Evolutionary conservation across 345 rosid species (phyloP).

Genomic region (Cardamine occulta): DNA sequence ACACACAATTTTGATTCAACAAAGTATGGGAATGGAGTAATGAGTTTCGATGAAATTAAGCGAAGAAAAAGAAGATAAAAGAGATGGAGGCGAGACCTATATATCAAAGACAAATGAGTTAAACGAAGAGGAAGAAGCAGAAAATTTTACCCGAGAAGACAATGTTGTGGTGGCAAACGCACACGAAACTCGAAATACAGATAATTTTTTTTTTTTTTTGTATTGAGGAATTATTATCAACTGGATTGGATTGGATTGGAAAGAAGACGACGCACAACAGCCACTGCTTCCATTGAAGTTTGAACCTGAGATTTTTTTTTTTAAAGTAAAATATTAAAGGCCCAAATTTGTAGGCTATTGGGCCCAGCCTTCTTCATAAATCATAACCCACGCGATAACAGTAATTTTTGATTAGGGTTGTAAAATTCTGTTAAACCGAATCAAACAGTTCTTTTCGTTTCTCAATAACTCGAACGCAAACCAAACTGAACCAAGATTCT

Average conservation of each 20-base stretch:
- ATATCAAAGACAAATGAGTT: constrained; percentile 19
- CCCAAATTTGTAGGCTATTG: constrained; percentile 12
- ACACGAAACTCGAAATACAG: constrained; percentile 30
- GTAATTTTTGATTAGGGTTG: background rate
- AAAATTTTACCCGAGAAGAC: constrained; percentile 31
- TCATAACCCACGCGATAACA: background rate
- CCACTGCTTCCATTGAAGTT: constrained; percentile 42
- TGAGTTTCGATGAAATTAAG: background rate
- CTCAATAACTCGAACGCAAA: background rate
- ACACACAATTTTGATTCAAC: background rate
- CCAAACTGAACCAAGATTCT: background rate
- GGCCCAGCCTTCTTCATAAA: background rate
- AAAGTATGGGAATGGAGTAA: background rate
- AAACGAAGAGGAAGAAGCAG: constrained; percentile 22
- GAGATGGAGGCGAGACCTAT: constrained; percentile 8
- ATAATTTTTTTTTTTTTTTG: background rate
- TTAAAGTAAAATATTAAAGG: background rate
- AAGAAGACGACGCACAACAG: constrained; percentile 36
- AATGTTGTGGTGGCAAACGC: constrained; percentile 44
- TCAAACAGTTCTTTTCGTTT: background rate
- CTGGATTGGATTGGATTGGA: constrained; percentile 20
- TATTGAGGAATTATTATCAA: background rate
- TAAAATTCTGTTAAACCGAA: background rate
- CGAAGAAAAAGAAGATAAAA: constrained; percentile 14
- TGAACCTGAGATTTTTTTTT: background rate